A percentile compares a stretch with the other conserved stretches of the same genome.
Evolutionary conservation across 148 eudicot genomes (phyloP).

Genomic region (Fagopyrum homotropicum): DNA sequence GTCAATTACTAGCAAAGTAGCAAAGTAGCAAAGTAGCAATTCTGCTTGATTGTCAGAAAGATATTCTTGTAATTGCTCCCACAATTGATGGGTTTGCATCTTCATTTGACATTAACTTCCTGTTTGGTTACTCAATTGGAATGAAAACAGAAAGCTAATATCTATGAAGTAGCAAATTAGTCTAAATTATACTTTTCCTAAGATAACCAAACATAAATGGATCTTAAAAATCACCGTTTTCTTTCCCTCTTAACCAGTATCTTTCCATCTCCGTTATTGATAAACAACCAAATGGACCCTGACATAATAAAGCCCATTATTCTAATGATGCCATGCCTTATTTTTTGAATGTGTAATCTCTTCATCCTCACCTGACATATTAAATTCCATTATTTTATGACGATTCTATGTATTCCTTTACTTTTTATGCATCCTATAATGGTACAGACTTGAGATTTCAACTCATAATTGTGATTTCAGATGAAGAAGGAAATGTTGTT

Average conservation of each 20-base stretch:
- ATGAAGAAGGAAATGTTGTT: slow-evolving; percentile 86
- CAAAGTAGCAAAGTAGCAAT: neutral
- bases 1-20: neutral
- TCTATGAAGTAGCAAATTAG: too few relatives aligned
- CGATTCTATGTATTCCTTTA: neutral
- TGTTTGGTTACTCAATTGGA: too few relatives aligned
- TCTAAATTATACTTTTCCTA: too few relatives aligned
- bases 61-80: neutral
- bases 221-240: too few relatives aligned
- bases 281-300: too few relatives aligned
- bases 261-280: too few relatives aligned
- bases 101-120: neutral
- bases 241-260: too few relatives aligned
- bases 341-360: neutral
- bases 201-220: too few relatives aligned
- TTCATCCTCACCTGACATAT: neutral
- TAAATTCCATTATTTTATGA: neutral
- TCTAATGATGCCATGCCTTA: neutral
- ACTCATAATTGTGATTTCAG: slow-evolving; percentile 27
- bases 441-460: neutral
- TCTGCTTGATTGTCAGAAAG: too few relatives aligned
- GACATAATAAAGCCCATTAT: neutral
- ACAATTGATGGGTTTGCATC: neutral
- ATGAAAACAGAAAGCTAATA: too few relatives aligned
- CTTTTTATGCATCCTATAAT: neutral